Base-by-base conservation (phyloP, 2,329 filamentous ascomycete genomes). In the Atkinsonella texensis region DNA sequence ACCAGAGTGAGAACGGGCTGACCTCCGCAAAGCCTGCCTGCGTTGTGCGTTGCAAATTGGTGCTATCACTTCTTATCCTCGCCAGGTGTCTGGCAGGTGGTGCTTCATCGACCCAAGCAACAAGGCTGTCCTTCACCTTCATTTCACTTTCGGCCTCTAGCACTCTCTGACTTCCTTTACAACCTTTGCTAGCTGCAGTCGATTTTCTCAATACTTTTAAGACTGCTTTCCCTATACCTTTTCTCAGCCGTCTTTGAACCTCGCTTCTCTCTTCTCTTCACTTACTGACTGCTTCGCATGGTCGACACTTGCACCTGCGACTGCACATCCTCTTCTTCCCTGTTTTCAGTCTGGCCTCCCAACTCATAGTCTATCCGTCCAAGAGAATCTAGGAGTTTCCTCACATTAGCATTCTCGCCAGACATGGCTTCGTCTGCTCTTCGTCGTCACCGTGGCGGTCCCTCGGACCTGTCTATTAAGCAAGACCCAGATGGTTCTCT, bases 21-120 rank as follows among this genome's bases (percentile, higher is more conserved):
- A 15, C 18, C n/a, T 23, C 2, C 17, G 23, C 35, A 17, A 10
- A 20, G 18, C 11, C 35, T 13, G 28, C 8, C 38, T n/a, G 12
- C 9, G 49, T 0, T 13, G 10, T 10, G 6, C 35, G 20, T 41
- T 3, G 4, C 9, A 11, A 15, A 13, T 0, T 13, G 20, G 44
- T 52, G 23, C 55, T 65, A 64, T 56, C 62, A 57, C 12, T 45
- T 52, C 15, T 59, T 63, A 62, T 63, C 60, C 52, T 40, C 18
- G 33, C 23, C 54, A 45, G 51, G 62, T 61, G 62, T 62, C 61
- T 28, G 28, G 28, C 28, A 28, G 28, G 28, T 48, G 28, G 28
- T 48, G 38, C 10, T 20, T 20, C n/a, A 18, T 41, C n/a, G n/a
- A 17, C n/a, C 6, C n/a, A 41, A 41, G 39, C 31, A 38, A 23